Evolutionary conservation across 2,329 filamentous ascomycete species (phyloP), one percentile per base, ranked within the genome.

Genomic region (Curvularia sp.): DNA sequence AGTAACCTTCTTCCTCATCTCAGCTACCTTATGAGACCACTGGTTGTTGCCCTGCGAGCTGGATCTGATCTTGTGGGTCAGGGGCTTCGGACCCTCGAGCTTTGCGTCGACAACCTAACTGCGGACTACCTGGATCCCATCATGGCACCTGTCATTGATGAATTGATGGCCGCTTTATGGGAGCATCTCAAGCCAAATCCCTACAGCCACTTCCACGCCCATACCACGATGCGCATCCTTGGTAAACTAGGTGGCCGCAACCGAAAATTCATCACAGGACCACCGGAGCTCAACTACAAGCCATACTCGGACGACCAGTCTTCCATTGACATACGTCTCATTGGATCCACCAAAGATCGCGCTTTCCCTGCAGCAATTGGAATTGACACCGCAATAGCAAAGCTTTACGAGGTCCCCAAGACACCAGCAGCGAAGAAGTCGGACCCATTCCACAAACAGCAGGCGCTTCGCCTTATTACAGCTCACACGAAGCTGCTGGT

Each of bases 131-230:
- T 99, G 13, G 95, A 99, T 69, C 96, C 95, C 0, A 98, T 99
- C 70, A 99, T 99, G 94, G 92, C 94, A 2, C 96, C 95, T 0
- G 96, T 98, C 26, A 98, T 99, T 77, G 94, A 99, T 69, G 95
- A 99, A 73, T 83, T 99, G 44, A 99, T 99, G 95, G 95, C 93
- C 47, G 94, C 94, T 1, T 83, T 99, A 1, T 99, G 96, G 84
- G 93, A 97, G 63, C 96, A 99, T 75, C 84, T 99, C 42, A 91
- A 90, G 69, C 96, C 95, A 7, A 89, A 93, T 62, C 95, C 95
- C 0, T 97, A 99, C 77, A 97, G 91, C 69, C 96, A 99, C 76
- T 97, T 97, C 77, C 94, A 98, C 73, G 92, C 96, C 0, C 95
- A 99, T 74, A 98, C 95, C 0, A 98, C 95, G 0, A 96, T 99